Evolutionary conservation across 345 rosid genomes (phyloP), one percentile per base, ranked within the genome.

Genomic region (Murraya koenigii): DNA sequence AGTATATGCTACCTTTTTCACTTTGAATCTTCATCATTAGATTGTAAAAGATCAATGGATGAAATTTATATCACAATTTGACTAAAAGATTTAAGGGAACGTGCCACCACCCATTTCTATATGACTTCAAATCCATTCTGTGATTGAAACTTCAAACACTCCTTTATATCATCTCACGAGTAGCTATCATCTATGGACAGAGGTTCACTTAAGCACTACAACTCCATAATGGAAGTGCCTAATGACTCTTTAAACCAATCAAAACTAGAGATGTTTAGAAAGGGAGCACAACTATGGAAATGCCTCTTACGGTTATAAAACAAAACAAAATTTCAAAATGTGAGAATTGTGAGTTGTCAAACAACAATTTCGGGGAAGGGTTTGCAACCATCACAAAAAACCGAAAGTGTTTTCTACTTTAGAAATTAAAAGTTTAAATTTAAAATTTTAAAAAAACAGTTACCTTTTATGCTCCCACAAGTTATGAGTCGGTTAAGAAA

Each of bases 401-500:
- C 7, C 30, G 30, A 9, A 69, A 25, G 65, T 19, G 44, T 14
- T 68, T 78, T 78, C 38, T 28, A 63, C 69, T 9, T 32, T 5
- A 35, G 49, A 76, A 61, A 75, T 77, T 56, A 63, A 17, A 32
- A 17, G 9, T 64, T 30, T 4, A 62, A 71, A 38, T n/a, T n/a
- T n/a, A n/a, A n/a, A n/a, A n/a, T 69, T 38, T 25, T 14, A 71
- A 66, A 77, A 79, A 70, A 38, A 71, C 26, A 74, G 69, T 82
- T 82, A 82, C 92, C 95, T 78, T n/a, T 85, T 67, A 83, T 80
- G 83, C 84, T 88, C 32, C 85, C 89, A 69, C 84, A 77, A 75
- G 79, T 85, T 32, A 85, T 80, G 35, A 90, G 84, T 60, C 81
- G 81, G 77, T 87, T 83, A 55, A 92, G 92, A 78, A 71, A 83